Percentiles rank a stretch among this genome's conserved stretches.
These are phyloP conservation scores for Cutaneotrichosporon cavernicola DNA, from an alignment of 1,284 basidiomycete genomes.

Conservation along the genomic window DNA sequence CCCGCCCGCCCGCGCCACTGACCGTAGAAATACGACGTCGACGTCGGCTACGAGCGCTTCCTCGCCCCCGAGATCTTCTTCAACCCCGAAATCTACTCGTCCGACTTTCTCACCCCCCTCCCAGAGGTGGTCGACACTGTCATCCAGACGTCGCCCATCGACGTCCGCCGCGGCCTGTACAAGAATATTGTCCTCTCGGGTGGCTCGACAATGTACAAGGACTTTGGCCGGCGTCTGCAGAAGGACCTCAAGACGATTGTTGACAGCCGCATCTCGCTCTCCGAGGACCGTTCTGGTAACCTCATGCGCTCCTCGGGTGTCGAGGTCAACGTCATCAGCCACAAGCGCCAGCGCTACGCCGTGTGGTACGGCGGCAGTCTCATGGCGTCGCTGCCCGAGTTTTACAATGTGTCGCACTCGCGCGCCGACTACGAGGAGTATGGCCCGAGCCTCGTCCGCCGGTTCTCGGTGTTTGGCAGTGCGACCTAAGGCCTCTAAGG, in stretches of 20 bases:
- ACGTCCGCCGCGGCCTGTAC: conserved; percentile 89
- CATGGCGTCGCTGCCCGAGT: conserved; percentile 91
- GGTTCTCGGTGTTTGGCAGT: conserved; percentile 92
- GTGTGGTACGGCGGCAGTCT: conserved; percentile 98
- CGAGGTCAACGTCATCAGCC: conserved; percentile 95
- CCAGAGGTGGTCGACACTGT: conserved; percentile 96
- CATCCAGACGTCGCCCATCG: conserved; percentile 93
- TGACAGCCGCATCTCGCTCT: conserved; percentile 80
- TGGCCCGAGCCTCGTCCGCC: conserved; percentile 89
- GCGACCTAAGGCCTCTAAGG: conserved; percentile 62
- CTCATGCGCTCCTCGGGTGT: conserved; percentile 82
- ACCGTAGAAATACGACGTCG: conserved; percentile 76
- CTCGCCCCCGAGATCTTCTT: conserved; percentile 99
- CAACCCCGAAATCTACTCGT: conserved; percentile 98
- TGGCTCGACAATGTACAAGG: conserved; percentile 97
- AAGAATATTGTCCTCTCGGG: conserved; percentile 96
- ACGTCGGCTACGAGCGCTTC: conserved; percentile 98
- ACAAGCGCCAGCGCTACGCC: conserved; percentile 96
- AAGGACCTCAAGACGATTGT: conserved; percentile 93
- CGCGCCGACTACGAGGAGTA: conserved; percentile 97
- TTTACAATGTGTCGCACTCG: conserved; percentile 95
- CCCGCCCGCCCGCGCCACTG: neutral
- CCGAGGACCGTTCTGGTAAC: conserved; percentile 72
- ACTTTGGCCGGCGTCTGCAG: conserved; percentile 94
- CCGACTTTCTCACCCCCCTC: conserved; percentile 95